phyloP scores from a whole-genome alignment of 805 yeast species.

The Kockiozyma suomiensis region DNA sequence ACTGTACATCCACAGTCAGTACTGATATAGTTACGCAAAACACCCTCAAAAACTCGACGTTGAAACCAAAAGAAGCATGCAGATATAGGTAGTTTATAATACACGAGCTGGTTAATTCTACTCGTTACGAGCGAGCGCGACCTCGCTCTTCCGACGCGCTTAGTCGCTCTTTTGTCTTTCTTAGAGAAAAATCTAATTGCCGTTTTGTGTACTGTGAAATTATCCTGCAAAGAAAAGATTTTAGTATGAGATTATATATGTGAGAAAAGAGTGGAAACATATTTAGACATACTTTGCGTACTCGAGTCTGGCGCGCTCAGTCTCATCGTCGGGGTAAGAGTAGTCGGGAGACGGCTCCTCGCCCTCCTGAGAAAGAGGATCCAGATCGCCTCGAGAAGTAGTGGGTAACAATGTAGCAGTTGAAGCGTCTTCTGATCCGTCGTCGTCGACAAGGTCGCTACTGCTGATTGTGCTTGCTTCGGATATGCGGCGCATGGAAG shows the following conservation, averaged over 20 bases:
- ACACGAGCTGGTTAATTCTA: not conserved
- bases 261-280: not conserved
- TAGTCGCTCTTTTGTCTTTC: not conserved
- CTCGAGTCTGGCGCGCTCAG: conserved; percentile 16
- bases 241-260: not conserved
- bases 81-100: not conserved
- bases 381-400: not conserved
- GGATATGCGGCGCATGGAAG: conserved; percentile 7
- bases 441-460: not conserved
- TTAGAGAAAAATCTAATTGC: conserved; percentile 20
- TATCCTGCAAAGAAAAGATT: not conserved
- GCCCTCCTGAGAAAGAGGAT: not conserved
- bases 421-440: not conserved
- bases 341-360: not conserved
- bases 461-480: not conserved
- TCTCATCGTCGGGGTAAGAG: not conserved
- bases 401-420: not conserved
- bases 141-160: not conserved
- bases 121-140: not conserved
- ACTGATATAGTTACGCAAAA: too few relatives aligned
- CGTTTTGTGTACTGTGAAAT: conserved; percentile 22
- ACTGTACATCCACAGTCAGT: too few relatives aligned
- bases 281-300: conserved; percentile 22
- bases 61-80: not conserved
- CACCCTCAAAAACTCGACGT: too few relatives aligned